Base-by-base conservation (phyloP, 164 flowering plant genomes). In the Dillenia turbinata region DNA sequence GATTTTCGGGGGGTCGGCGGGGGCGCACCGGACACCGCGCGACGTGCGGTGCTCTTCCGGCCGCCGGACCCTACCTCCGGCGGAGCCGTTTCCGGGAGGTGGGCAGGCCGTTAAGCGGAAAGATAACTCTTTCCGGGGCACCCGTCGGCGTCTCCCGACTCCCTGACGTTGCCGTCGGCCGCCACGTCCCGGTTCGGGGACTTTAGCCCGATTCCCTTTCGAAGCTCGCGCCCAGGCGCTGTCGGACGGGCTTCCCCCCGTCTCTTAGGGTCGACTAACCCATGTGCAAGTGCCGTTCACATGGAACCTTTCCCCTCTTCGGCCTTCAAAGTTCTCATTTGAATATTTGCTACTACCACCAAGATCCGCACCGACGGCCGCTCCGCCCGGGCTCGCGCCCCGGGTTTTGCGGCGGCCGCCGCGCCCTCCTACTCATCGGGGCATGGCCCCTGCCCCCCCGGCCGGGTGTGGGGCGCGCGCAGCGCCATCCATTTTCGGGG, bases 401-500 rank as follows among this genome's bases (percentile, higher is more conserved):
- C 47, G 11, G 77, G 73, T 71, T 73, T 76, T 62, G 55, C 68
- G 49, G 71, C 73, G 50, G 69, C 79, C 62, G 69, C 69, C 71
- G 71, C 72, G 72, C 72, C 80, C 71, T 74, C 80, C 71, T 76
- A 73, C 76, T 74, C 78, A 74, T 76, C 73, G 76, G 54, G 78
- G 78, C 78, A 13, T 74, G 62, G 59, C 72, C 1, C 33, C 67
- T 47, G 61, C 79, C 77, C 66, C 65, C 70, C 60, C 65, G 70
- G 79, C 72, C 73, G 77, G 74, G 83, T 79, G 46, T 76, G 60
- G 81, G 80, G 78, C 81, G 67, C 75, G 73, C 78, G 79, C 81
- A 79, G 80, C 79, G 79, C 84, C 85, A 80, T 84, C 83, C 81
- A 79, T 79, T 81, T 84, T 82, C 74, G 74, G 82, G 83, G 83